A percentile compares a stretch with the other conserved stretches of the same genome.
Evolutionary conservation across 1,139 yeast genomes (phyloP).

Genomic region (Candida sojae): DNA sequence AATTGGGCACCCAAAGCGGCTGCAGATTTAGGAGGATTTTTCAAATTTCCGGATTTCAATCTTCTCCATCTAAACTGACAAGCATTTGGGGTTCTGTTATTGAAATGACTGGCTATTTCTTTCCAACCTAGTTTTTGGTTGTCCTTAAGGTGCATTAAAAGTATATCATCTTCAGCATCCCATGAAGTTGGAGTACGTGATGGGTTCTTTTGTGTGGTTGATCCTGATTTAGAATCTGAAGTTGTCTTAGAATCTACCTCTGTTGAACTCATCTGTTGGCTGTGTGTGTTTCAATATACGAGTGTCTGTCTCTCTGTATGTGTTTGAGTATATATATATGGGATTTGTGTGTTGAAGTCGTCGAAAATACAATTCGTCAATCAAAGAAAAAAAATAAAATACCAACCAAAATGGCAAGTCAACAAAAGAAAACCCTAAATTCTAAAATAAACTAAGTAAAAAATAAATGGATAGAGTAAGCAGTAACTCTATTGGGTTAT

Average conservation of each 20-base stretch:
- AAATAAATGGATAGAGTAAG: not conserved
- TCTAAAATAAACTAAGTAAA: not conserved
- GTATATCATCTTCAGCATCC: constrained; percentile 73
- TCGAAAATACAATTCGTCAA: not conserved
- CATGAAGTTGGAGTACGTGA: constrained; percentile 67
- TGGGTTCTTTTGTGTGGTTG: constrained; percentile 18
- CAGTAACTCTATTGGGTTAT: not conserved
- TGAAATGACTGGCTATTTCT: constrained; percentile 70
- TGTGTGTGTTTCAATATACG: too few relatives aligned
- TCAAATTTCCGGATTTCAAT: constrained; percentile 62
- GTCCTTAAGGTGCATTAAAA: constrained; percentile 69
- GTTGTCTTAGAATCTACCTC: constrained; percentile 6
- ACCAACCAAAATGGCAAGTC: not conserved
- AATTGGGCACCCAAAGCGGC: constrained; percentile 21
- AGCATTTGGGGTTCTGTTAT: constrained; percentile 73
- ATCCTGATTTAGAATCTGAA: constrained; percentile 6
- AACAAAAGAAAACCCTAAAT: not conserved
- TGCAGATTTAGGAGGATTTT: constrained; percentile 53
- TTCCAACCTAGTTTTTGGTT: constrained; percentile 76
- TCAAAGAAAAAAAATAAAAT: constrained; percentile 2
- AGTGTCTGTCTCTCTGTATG: too few relatives aligned
- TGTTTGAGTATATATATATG: not conserved
- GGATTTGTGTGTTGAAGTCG: not conserved
- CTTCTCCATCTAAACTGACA: constrained; percentile 82
- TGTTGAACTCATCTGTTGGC: constrained; percentile 8